Evolutionary conservation across 805 yeast species (phyloP).

Genomic region (Grigorovia transvaalensis): DNA sequence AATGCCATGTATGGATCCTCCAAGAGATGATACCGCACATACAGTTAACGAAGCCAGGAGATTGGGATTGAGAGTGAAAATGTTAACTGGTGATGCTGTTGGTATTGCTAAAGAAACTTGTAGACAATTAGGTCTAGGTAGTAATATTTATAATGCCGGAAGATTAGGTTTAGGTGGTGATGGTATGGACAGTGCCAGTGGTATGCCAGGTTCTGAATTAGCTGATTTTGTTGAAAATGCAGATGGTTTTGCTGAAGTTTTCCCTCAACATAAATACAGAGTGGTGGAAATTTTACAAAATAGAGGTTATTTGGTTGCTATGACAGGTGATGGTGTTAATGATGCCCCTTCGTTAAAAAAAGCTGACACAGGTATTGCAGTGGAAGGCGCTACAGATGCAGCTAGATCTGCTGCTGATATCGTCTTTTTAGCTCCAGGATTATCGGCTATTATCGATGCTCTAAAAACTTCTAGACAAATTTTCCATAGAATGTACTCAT

Average conservation of each 20-base stretch:
- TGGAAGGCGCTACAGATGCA: conserved; percentile 96
- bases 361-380: conserved; percentile 95
- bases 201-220: conserved; percentile 94
- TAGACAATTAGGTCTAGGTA: conserved; percentile 93
- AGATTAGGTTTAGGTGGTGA: conserved; percentile 94
- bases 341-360: conserved; percentile 96
- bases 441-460: conserved; percentile 90
- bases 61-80: conserved; percentile 90
- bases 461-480: conserved; percentile 91
- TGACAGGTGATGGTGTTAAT: conserved; percentile 99
- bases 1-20: conserved; percentile 99
- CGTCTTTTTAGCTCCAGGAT: conserved; percentile 91
- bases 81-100: conserved; percentile 98
- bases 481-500: conserved; percentile 98
- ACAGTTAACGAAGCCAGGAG: conserved; percentile 86
- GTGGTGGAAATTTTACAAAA: conserved; percentile 92
- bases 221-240: conserved; percentile 96
- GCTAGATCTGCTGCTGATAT: conserved; percentile 96
- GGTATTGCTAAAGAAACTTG: conserved; percentile 98
- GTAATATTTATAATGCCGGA: conserved; percentile 94
- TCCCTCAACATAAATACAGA: conserved; percentile 95
- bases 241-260: conserved; percentile 97
- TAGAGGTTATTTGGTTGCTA: conserved; percentile 95
- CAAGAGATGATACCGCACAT: conserved; percentile 95
- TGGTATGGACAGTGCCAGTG: conserved; percentile 90